phyloP scores from a whole-genome alignment of 371 early-diverging fungal genomes.

The Mortierella sp. region DNA sequence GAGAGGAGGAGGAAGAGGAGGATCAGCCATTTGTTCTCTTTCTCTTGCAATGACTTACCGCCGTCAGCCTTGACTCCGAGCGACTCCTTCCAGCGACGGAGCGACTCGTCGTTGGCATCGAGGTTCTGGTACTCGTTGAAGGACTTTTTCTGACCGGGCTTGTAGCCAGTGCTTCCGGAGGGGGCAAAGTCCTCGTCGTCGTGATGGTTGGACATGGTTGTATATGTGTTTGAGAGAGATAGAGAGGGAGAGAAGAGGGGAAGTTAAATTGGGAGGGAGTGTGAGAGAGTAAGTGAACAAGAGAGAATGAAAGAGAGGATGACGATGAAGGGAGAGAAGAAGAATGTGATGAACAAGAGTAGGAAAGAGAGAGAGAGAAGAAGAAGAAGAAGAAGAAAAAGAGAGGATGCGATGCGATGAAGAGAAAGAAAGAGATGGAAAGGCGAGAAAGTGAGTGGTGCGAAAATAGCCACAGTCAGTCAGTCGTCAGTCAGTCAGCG shows the following conservation, averaged over 20 bases:
- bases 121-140: slow-evolving; percentile 84
- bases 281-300: neutral
- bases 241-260: slow-evolving; percentile 3
- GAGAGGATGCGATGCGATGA: slow-evolving; percentile 29
- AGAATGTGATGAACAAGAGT: slow-evolving; percentile 7
- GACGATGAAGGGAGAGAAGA: slow-evolving; percentile 42
- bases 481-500: too few relatives aligned
- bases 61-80: slow-evolving; percentile 77
- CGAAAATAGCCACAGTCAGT: slow-evolving; percentile 5
- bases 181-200: slow-evolving; percentile 87
- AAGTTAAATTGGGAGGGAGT: slow-evolving; percentile 1
- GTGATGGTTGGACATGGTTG: slow-evolving; percentile 53
- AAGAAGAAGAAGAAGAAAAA: slow-evolving; percentile 7
- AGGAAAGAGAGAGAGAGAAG: neutral
- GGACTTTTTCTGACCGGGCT: slow-evolving; percentile 90
- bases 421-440: slow-evolving; percentile 28
- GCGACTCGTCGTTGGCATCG: slow-evolving; percentile 94
- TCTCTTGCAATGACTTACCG: slow-evolving; percentile 47
- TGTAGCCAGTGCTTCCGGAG: slow-evolving; percentile 82
- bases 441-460: slow-evolving; percentile 12
- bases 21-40: too few relatives aligned
- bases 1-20: too few relatives aligned
- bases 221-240: neutral
- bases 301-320: slow-evolving; percentile 1
- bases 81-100: slow-evolving; percentile 95